Evolutionary conservation across 306 rosid species (phyloP).

Genomic region (Begonia peltatifolia): DNA sequence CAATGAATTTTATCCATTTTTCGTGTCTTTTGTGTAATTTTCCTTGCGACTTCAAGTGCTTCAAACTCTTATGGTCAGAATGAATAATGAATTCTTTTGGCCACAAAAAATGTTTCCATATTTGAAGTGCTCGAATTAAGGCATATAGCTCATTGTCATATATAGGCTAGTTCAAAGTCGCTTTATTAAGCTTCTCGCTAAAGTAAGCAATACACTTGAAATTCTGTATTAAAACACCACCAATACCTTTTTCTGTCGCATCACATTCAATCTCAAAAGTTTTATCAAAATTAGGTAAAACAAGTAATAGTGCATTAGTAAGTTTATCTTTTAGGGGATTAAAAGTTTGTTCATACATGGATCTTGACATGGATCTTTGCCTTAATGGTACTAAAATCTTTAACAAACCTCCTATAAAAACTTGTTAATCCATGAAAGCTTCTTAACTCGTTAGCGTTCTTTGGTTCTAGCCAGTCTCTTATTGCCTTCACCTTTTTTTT

Average conservation of each 20-base stretch:
- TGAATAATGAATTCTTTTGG: not conserved
- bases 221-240: too few species aligned
- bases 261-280: too few species aligned
- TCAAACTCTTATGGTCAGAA: not conserved
- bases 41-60: not conserved
- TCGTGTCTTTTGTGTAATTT: not conserved
- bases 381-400: not conserved
- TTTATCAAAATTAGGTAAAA: too few species aligned
- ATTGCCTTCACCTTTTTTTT: not conserved
- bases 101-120: not conserved
- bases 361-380: too few species aligned
- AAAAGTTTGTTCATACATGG: not conserved
- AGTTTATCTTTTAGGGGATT: not conserved
- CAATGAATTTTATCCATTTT: not conserved
- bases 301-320: too few species aligned
- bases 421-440: conserved; percentile 1
- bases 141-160: conserved; percentile 2
- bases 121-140: not conserved
- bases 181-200: conserved; percentile 1
- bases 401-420: not conserved
- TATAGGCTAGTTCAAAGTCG: not conserved
- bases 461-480: not conserved
- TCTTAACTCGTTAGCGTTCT: not conserved
- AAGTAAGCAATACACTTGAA: not conserved
- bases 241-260: too few species aligned